Evolutionary conservation across 768 basidiomycete genomes (phyloP), one percentile per base, ranked within the genome.

Genomic region (Trametes cingulata): DNA sequence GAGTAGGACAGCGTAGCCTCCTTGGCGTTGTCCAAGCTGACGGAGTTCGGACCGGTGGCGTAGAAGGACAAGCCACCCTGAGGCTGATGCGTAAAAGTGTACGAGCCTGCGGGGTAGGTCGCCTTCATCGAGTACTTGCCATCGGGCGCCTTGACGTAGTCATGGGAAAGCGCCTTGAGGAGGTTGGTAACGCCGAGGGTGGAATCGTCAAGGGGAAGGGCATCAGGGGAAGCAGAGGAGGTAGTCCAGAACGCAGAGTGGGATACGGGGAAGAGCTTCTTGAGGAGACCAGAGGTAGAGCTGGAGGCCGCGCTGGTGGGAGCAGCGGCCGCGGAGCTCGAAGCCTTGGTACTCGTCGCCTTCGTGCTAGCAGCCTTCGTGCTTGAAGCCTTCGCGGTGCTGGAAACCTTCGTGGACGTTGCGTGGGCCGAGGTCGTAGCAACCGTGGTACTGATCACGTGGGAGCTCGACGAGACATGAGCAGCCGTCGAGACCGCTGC

Each of bases 61-160:
- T 91, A 90, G 80, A 90, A 88, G 19, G 86, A 87, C 69, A 88
- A 74, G 17, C 88, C 88, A 54, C 86, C 86, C 52, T 73, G 74
- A 14, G 80, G 80, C 19, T 68, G 45, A 61, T 78, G 73, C 13
- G 70, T 69, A 66, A 80, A 81, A 15, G 76, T 83, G 72, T 80
- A 85, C 46, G 85, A 85, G 27, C 85, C 86, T 68, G 80, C 48
- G 36, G 68, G 65, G 63, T 67, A 72, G 63, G 52, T 43, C 2
- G 67, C 69, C 57, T 68, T 57, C 63, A 72, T 65, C 2, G 70
- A 67, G 22, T 52, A 45, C 56, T 67, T 61, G 52, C 61, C 67
- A 24, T 68, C 69, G 47, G 69, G 67, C 6, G 71, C 70, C 14
- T 37, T 45, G 24, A 69, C 63, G 59, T 66, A 67, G n/a, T 56